These are phyloP conservation scores for Fusarium sublunatum DNA, from an alignment of 2,329 filamentous ascomycete species.

Conservation along the genomic window DNA sequence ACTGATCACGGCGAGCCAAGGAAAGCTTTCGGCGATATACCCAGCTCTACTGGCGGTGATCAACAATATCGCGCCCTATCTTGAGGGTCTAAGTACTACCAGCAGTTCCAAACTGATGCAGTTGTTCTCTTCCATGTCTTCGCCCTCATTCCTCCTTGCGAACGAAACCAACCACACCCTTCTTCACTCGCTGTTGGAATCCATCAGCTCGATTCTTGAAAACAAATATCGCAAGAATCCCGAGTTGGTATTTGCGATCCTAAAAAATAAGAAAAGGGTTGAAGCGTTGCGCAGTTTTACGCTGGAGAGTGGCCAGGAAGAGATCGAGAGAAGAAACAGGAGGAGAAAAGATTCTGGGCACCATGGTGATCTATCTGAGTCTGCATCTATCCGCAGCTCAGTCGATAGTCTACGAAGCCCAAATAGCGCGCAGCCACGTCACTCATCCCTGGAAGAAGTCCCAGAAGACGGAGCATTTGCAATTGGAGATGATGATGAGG, in stretches of 20 bases:
- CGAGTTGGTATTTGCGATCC: slow-evolving; percentile 80
- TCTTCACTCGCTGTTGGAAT: slow-evolving; percentile 84
- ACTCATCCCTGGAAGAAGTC: slow-evolving; percentile 48
- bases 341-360: slow-evolving; percentile 72
- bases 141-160: slow-evolving; percentile 88
- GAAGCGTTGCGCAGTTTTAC: slow-evolving; percentile 89
- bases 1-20: slow-evolving; percentile 90
- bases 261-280: slow-evolving; percentile 84
- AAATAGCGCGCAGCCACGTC: slow-evolving; percentile 46
- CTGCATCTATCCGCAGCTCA: slow-evolving; percentile 67
- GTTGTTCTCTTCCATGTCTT: slow-evolving; percentile 90
- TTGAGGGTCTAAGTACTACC: slow-evolving; percentile 78
- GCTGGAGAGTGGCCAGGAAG: slow-evolving; percentile 89
- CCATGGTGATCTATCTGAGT: slow-evolving; percentile 62
- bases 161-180: slow-evolving; percentile 92
- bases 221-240: slow-evolving; percentile 86
- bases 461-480: slow-evolving; percentile 82
- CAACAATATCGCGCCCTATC: slow-evolving; percentile 89
- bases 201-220: slow-evolving; percentile 89
- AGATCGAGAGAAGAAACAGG: slow-evolving; percentile 83
- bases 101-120: slow-evolving; percentile 87
- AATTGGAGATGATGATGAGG: slow-evolving; percentile 87
- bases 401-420: slow-evolving; percentile 76
- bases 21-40: slow-evolving; percentile 89
- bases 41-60: slow-evolving; percentile 91